Evolutionary conservation across 75 land plant genomes (phyloP).

Genomic region (Selaginella moellendorffii): DNA sequence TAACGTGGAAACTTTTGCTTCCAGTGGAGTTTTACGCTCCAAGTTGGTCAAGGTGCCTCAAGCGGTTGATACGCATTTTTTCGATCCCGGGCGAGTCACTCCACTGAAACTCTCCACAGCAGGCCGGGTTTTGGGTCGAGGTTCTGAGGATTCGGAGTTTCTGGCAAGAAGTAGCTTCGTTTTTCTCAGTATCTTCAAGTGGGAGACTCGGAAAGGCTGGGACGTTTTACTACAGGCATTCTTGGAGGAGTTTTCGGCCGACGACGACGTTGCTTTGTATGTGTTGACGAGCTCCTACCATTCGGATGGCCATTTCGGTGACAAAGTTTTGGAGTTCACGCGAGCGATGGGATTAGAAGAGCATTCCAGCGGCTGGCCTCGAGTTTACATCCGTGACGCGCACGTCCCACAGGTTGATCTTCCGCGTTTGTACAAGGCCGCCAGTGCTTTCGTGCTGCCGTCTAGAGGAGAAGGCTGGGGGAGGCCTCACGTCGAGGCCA

Average conservation of each 20-base stretch:
- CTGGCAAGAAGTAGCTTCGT: conserved; percentile 19
- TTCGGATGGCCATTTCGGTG: background rate
- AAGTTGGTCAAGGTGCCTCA: conserved; percentile 64
- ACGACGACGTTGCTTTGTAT: conserved; percentile 43
- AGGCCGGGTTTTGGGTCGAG: conserved; percentile 18
- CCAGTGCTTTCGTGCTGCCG: conserved; percentile 61
- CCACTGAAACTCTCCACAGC: conserved; percentile 22
- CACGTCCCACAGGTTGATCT: conserved; percentile 55
- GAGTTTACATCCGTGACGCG: conserved; percentile 30
- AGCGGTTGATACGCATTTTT: conserved; percentile 52
- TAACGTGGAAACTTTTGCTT: conserved; percentile 45
- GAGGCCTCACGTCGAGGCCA: conserved; percentile 71
- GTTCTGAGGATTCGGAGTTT: background rate
- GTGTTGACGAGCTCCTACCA: conserved; percentile 61
- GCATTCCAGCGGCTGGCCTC: conserved; percentile 51
- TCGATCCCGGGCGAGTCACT: conserved; percentile 35
- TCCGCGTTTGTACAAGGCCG: conserved; percentile 49
- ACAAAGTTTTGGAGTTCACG: conserved; percentile 30
- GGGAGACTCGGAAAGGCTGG: conserved; percentile 88
- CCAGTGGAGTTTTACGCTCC: conserved; percentile 43
- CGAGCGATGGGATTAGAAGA: conserved; percentile 23
- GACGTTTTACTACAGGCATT: conserved; percentile 58
- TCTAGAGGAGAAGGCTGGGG: conserved; percentile 92
- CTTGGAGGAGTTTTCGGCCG: conserved; percentile 46
- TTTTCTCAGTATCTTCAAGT: conserved; percentile 73